Evolutionary conservation across 2,329 filamentous ascomycete genomes (phyloP).

Genomic region (Alternaria consortialis): DNA sequence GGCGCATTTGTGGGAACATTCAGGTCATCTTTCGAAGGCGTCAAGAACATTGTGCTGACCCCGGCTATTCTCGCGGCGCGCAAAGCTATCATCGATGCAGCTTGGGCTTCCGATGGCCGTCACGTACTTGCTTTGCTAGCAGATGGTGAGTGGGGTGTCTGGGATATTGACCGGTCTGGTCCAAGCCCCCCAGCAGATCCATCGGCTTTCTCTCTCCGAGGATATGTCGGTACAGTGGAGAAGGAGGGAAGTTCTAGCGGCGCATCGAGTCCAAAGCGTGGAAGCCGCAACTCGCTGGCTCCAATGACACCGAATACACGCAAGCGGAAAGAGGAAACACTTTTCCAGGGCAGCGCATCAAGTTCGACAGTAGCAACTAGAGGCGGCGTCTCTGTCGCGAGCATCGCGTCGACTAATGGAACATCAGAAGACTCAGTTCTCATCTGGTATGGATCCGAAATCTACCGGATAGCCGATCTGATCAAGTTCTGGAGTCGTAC

Average conservation of each 20-base stretch:
- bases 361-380: constrained; percentile 41
- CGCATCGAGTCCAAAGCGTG: constrained; percentile 45
- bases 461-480: constrained; percentile 57
- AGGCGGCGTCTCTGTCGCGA: constrained; percentile 56
- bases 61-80: constrained; percentile 50
- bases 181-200: constrained; percentile 42
- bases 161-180: constrained; percentile 54
- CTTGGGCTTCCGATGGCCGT: constrained; percentile 58
- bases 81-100: constrained; percentile 59
- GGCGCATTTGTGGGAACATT: constrained; percentile 47
- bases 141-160: constrained; percentile 64
- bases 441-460: constrained; percentile 57
- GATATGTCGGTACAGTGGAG: constrained; percentile 45
- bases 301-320: constrained; percentile 63
- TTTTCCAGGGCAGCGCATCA: constrained; percentile 55
- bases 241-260: constrained; percentile 29
- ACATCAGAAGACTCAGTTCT: constrained; percentile 56
- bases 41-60: constrained; percentile 34
- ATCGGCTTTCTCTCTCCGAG: constrained; percentile 48
- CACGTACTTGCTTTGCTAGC: constrained; percentile 58
- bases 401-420: constrained; percentile 39
- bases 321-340: constrained; percentile 54
- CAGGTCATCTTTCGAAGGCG: constrained; percentile 42
- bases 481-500: constrained; percentile 57
- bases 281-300: constrained; percentile 50